These are phyloP conservation scores for Tolypocladium nubicola DNA, from an alignment of 2,329 filamentous ascomycete species.

Conservation along the genomic window DNA sequence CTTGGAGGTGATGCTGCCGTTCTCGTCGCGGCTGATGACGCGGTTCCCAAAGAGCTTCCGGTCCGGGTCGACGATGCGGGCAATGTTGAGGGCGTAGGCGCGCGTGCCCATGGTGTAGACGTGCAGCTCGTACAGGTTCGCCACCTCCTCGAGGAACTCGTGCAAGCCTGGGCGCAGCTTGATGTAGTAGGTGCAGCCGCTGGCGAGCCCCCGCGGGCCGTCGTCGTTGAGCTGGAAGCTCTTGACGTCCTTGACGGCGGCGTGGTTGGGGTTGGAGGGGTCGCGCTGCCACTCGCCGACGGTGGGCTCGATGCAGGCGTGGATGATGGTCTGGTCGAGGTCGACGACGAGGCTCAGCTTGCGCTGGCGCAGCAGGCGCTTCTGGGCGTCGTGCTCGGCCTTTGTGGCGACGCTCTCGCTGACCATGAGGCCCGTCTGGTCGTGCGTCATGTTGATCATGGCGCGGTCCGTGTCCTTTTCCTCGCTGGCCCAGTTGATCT, in stretches of 20 bases:
- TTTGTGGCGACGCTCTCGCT: constrained; percentile 70
- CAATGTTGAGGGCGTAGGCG: constrained; percentile 88
- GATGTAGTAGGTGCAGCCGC: constrained; percentile 93
- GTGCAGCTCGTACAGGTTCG: constrained; percentile 82
- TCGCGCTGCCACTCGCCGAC: constrained; percentile 93
- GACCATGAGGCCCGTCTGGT: constrained; percentile 78
- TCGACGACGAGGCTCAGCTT: constrained; percentile 94
- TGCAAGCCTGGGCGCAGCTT: constrained; percentile 84
- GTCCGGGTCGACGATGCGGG: constrained; percentile 84
- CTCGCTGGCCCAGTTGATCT: constrained; percentile 75
- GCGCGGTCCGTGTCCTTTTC: constrained; percentile 72
- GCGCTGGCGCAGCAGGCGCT: constrained; percentile 64
- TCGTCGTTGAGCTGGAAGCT: constrained; percentile 87
- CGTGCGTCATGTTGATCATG: constrained; percentile 89
- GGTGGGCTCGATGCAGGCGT: constrained; percentile 93
- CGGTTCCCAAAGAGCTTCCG: constrained; percentile 85
- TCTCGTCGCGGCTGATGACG: constrained; percentile 94
- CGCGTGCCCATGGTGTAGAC: constrained; percentile 99
- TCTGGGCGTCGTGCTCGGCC: constrained; percentile 79
- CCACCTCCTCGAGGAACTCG: constrained; percentile 68
- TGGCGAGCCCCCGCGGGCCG: constrained; percentile 54
- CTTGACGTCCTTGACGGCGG: constrained; percentile 78
- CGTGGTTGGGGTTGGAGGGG: constrained; percentile 78
- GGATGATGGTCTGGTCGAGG: constrained; percentile 96
- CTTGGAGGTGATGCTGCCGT: constrained; percentile 85